Evolutionary conservation across 805 yeast species (phyloP).

Genomic region (Metschnikowia lachancei): DNA sequence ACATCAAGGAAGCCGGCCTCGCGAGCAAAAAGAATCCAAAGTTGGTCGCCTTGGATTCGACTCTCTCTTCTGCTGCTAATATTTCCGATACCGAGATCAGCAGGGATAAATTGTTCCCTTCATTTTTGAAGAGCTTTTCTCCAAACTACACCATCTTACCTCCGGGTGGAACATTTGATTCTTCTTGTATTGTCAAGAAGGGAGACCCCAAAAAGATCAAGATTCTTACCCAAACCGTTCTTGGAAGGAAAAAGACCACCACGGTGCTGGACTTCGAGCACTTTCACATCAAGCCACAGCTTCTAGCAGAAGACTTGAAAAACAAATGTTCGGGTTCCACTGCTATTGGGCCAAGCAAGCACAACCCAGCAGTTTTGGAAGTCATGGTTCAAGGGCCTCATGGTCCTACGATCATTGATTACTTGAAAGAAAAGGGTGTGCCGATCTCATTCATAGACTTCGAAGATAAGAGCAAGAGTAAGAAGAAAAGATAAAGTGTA

Average conservation of each 20-base stretch:
- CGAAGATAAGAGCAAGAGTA: slow-evolving; percentile 58
- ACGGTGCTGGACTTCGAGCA: slow-evolving; percentile 65
- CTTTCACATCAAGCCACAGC: slow-evolving; percentile 62
- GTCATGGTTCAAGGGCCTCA: slow-evolving; percentile 93
- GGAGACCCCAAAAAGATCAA: slow-evolving; percentile 69
- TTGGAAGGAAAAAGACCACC: slow-evolving; percentile 81
- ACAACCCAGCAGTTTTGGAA: slow-evolving; percentile 56
- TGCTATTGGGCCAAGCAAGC: slow-evolving; percentile 60
- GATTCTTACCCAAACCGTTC: slow-evolving; percentile 68
- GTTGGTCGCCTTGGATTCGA: slow-evolving; percentile 53
- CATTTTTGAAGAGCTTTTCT: slow-evolving; percentile 47
- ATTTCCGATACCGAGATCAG: slow-evolving; percentile 25
- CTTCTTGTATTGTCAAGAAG: slow-evolving; percentile 27
- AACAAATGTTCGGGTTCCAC: slow-evolving; percentile 88
- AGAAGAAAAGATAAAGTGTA: slow-evolving; percentile 37
- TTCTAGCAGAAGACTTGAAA: slow-evolving; percentile 65
- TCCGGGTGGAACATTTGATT: slow-evolving; percentile 38
- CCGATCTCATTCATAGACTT: slow-evolving; percentile 62
- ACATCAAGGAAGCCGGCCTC: slow-evolving; percentile 53
- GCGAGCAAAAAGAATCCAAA: slow-evolving; percentile 53
- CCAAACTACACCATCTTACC: slow-evolving; percentile 49
- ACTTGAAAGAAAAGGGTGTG: slow-evolving; percentile 60
- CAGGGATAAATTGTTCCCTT: slow-evolving; percentile 46
- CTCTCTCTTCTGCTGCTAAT: slow-evolving; percentile 44
- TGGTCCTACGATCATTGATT: slow-evolving; percentile 55